Evolutionary conservation across 1,284 basidiomycete genomes (phyloP).

Genomic region (Abortiporus biennis): DNA sequence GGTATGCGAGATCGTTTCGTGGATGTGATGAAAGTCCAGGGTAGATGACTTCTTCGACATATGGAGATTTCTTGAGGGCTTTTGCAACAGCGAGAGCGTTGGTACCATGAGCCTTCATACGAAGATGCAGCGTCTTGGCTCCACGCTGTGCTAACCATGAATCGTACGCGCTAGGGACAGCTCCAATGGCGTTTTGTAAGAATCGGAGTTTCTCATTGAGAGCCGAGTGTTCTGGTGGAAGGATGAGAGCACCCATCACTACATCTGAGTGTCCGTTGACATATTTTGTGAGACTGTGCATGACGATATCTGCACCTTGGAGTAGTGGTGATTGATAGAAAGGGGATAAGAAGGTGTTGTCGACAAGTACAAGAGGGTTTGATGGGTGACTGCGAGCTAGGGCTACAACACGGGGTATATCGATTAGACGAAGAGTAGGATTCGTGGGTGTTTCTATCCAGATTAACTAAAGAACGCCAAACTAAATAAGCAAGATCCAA

Average conservation of each 20-base stretch:
- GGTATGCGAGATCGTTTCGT: slow-evolving; percentile 57
- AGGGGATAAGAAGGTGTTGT: slow-evolving; percentile 91
- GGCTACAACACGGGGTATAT: slow-evolving; percentile 61
- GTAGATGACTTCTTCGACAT: slow-evolving; percentile 80
- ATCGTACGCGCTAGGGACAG: slow-evolving; percentile 86
- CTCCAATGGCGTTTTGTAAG: slow-evolving; percentile 90
- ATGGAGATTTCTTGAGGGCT: slow-evolving; percentile 49
- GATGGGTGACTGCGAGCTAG: slow-evolving; percentile 56
- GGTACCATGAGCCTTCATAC: slow-evolving; percentile 83
- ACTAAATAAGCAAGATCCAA: slow-evolving; percentile 4
- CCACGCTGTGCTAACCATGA: slow-evolving; percentile 90
- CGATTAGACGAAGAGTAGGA: slow-evolving; percentile 85
- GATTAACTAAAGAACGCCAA: slow-evolving; percentile 55
- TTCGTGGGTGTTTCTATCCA: slow-evolving; percentile 98
- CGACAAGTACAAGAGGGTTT: slow-evolving; percentile 75
- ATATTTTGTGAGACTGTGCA: slow-evolving; percentile 87
- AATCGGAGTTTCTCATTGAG: slow-evolving; percentile 65
- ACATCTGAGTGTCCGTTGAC: slow-evolving; percentile 93
- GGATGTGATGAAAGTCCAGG: slow-evolving; percentile 70
- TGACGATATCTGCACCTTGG: slow-evolving; percentile 79
- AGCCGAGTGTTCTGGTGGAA: slow-evolving; percentile 51
- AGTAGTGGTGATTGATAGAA: slow-evolving; percentile 88
- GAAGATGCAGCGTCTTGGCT: slow-evolving; percentile 83
- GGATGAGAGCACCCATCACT: slow-evolving; percentile 79
- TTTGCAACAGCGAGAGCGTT: slow-evolving; percentile 79